Conservation (phyloP, 2,329 filamentous ascomycete species). For the Colletotrichum sojae region DNA sequence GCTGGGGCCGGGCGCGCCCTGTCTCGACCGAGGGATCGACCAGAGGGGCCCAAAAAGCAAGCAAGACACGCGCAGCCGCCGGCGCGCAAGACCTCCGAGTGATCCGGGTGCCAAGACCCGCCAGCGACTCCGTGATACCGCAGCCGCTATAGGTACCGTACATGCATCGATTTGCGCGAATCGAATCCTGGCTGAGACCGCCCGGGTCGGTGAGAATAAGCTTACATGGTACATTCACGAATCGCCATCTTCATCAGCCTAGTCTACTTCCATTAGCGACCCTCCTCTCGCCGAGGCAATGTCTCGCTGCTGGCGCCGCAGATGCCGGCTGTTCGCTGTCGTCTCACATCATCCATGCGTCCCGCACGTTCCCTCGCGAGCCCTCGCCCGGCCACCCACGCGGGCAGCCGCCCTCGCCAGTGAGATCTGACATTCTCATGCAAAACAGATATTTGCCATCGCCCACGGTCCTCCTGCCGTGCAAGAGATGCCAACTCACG, state of each 20-base stretch:
- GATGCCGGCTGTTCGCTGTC: conserved; percentile 2
- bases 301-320: conserved; percentile 9
- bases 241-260: conserved; percentile 3
- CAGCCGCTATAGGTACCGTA: conserved; percentile 17
- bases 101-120: conserved; percentile 39
- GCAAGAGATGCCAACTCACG: not conserved
- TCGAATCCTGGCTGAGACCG: not conserved
- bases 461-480: not conserved
- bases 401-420: not conserved
- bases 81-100: conserved; percentile 35
- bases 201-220: conserved; percentile 36
- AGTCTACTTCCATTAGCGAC: conserved; percentile 2
- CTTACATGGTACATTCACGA: conserved; percentile 25
- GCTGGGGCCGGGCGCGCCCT: conserved; percentile 23
- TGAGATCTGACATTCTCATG: conserved; percentile 25
- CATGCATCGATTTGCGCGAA: conserved; percentile 6
- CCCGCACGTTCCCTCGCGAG: conserved; percentile 24
- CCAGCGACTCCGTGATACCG: conserved; percentile 33
- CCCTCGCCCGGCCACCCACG: conserved; percentile 30
- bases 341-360: conserved; percentile 39
- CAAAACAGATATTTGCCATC: conserved; percentile 11
- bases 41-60: not conserved
- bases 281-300: not conserved
- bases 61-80: conserved; percentile 30
- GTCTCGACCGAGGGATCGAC: conserved; percentile 13